A percentile compares a stretch with the other conserved stretches of the same genome.
phyloP scores from a whole-genome alignment of 2,329 filamentous ascomycete species.

The Paraconiothyrium sp. region DNA sequence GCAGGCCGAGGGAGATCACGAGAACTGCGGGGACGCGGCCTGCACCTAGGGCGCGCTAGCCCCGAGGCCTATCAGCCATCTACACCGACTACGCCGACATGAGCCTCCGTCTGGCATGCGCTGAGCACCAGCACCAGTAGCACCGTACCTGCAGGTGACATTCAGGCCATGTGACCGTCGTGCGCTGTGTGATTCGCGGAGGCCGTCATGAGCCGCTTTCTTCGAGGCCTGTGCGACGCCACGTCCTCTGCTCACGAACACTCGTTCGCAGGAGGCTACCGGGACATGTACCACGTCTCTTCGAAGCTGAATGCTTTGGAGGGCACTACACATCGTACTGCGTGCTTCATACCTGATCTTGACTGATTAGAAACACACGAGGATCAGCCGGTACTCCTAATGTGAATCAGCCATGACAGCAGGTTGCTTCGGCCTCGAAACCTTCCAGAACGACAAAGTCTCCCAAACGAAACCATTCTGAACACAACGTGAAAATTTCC shows the following conservation, averaged over 20 bases:
- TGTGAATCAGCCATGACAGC: too few species aligned
- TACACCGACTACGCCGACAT: slow-evolving; percentile 1
- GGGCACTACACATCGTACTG: too few species aligned
- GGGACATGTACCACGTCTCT: too few species aligned
- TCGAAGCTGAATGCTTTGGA: too few species aligned
- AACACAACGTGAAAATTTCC: neutral
- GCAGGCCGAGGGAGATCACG: slow-evolving; percentile 9
- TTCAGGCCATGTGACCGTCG: slow-evolving; percentile 11
- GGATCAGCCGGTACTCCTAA: too few species aligned
- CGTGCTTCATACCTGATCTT: too few species aligned
- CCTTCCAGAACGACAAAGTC: neutral
- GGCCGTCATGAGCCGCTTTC: neutral
- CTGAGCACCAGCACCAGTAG: neutral
- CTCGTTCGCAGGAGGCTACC: neutral
- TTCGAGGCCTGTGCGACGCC: slow-evolving; percentile 1
- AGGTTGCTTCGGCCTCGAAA: too few species aligned
- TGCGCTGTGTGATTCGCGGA: neutral
- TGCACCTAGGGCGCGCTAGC: neutral
- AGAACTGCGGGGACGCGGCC: slow-evolving; percentile 15
- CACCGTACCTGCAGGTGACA: neutral
- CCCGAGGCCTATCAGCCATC: neutral
- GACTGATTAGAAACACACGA: too few species aligned
- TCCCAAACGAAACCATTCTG: too few species aligned
- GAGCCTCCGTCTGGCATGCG: slow-evolving; percentile 1
- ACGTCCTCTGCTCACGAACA: neutral